Evolutionary conservation across 1,284 basidiomycete genomes (phyloP), one percentile per base, ranked within the genome.

Genomic region (Stygiomarasmius scandens): DNA sequence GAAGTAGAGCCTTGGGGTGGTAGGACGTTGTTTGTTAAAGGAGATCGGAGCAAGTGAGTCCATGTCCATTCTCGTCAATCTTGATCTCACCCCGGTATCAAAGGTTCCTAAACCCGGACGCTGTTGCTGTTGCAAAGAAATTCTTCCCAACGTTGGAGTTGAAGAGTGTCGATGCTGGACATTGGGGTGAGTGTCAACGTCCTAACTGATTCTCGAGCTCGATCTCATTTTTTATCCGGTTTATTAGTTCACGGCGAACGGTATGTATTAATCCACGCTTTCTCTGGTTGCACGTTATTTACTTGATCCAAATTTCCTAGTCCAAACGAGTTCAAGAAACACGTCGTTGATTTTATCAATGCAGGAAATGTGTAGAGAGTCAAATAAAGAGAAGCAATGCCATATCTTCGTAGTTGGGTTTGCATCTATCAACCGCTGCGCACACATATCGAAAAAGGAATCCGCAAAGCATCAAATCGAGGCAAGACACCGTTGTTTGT

Each of bases 1-100:
- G 82, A 90, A 61, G 71, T 72, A 16, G 72, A 61, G 2, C 38
- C 38, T 41, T 95, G 86, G 83, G 68, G 79, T 2, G 87, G 88
- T 0, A 77, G 75, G 46, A 82, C 88, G 0, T 69, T 96, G 11
- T 91, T 93, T 62, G 80, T 95, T 62, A 94, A 93, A 67, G 93
- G 94, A 1, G 73, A 74, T 25, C 86, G 84, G 74, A 93, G 89
- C 84, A 83, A 82, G 84, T 90, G 58, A 66, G 83, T 74, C n/a
- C n/a, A n/a, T n/a, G n/a, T n/a, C n/a, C n/a, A n/a, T n/a, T n/a
- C n/a, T n/a, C n/a, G n/a, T n/a, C n/a, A n/a, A n/a, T n/a, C n/a
- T n/a, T n/a, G n/a, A n/a, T n/a, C n/a, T n/a, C n/a, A n/a, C n/a
- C n/a, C 24, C n/a, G 38, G 9, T 14, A 43, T 34, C 23, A 10